A percentile compares a stretch with the other conserved stretches of the same genome.
Evolutionary conservation across 257 asterid genomes (phyloP).

Genomic region (Dorcoceras hygrometricum): DNA sequence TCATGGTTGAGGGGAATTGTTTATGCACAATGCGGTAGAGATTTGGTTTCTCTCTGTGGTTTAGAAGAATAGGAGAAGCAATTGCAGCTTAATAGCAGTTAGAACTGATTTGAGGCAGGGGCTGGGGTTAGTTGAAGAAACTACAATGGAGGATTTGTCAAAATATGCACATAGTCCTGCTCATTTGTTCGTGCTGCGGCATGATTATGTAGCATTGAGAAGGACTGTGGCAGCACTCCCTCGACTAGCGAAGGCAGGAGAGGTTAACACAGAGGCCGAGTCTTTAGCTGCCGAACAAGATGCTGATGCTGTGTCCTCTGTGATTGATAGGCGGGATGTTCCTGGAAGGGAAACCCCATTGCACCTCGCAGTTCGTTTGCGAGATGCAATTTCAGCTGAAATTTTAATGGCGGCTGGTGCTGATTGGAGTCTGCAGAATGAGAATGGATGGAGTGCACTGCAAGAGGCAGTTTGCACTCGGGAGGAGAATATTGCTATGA

Average conservation of each 20-base stretch:
- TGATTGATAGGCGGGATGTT: slow-evolving; percentile 88
- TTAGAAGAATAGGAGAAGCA: slow-evolving; percentile 26
- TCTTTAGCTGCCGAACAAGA: slow-evolving; percentile 80
- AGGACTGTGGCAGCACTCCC: slow-evolving; percentile 71
- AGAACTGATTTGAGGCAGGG: slow-evolving; percentile 28
- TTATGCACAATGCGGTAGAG: slow-evolving; percentile 28
- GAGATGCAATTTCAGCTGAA: slow-evolving; percentile 79
- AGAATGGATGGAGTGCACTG: slow-evolving; percentile 98
- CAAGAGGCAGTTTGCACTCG: slow-evolving; percentile 99
- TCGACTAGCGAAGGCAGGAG: slow-evolving; percentile 82
- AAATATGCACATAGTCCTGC: slow-evolving; percentile 81
- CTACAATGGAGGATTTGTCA: slow-evolving; percentile 76
- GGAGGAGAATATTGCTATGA: slow-evolving; percentile 94
- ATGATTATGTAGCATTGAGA: slow-evolving; percentile 62
- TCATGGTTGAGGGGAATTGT: slow-evolving; percentile 22
- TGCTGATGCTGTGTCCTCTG: slow-evolving; percentile 76
- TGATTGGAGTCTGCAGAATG: slow-evolving; percentile 99
- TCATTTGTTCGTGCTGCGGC: slow-evolving; percentile 74
- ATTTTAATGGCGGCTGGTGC: slow-evolving; percentile 98
- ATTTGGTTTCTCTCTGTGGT: slow-evolving; percentile 17
- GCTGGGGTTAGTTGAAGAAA: slow-evolving; percentile 21
- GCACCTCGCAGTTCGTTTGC: slow-evolving; percentile 86
- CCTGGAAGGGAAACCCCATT: slow-evolving; percentile 97
- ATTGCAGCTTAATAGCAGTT: slow-evolving; percentile 28
- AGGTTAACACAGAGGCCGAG: slow-evolving; percentile 73